Conservation (phyloP, 352 stramenopile species). For the Pythium sukuiense region DNA sequence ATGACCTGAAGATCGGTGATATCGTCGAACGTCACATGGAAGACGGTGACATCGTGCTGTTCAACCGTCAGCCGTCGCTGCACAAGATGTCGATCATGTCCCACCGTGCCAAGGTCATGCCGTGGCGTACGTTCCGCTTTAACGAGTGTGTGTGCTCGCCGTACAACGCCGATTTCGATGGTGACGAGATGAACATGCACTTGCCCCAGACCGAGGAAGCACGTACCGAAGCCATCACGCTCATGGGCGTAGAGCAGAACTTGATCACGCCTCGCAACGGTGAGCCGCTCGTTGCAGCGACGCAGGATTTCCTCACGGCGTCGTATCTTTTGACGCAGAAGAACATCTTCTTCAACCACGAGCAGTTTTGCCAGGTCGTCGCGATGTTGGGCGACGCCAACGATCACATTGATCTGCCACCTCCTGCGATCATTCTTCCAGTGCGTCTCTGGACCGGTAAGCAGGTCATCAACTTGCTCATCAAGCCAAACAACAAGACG, state of each 20-base stretch:
- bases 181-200: slow-evolving; percentile 99
- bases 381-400: slow-evolving; percentile 95
- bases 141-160: slow-evolving; percentile 99
- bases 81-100: slow-evolving; percentile 99
- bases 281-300: slow-evolving; percentile 97
- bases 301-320: slow-evolving; percentile 99
- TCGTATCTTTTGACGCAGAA: slow-evolving; percentile 98
- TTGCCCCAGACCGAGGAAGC: slow-evolving; percentile 99
- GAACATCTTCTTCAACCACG: slow-evolving; percentile 98
- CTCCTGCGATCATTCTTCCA: slow-evolving; percentile 68
- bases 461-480: slow-evolving; percentile 91
- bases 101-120: slow-evolving; percentile 91
- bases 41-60: slow-evolving; percentile 98
- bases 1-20: slow-evolving; percentile 96
- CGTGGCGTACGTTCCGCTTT: slow-evolving; percentile 99
- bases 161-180: slow-evolving; percentile 99
- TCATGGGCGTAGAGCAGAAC: slow-evolving; percentile 99
- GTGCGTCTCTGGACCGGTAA: slow-evolving; percentile 98
- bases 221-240: slow-evolving; percentile 93
- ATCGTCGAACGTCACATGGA: slow-evolving; percentile 99
- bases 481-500: slow-evolving; percentile 88
- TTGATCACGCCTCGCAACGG: slow-evolving; percentile 98
- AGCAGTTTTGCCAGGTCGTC: slow-evolving; percentile 96
- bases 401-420: slow-evolving; percentile 93
- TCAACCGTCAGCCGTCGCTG: slow-evolving; percentile 99